Percentiles rank a stretch among this genome's conserved stretches.
Evolutionary conservation across 2,329 filamentous ascomycete genomes (phyloP).

Genomic region (Cladosporium sp.): DNA sequence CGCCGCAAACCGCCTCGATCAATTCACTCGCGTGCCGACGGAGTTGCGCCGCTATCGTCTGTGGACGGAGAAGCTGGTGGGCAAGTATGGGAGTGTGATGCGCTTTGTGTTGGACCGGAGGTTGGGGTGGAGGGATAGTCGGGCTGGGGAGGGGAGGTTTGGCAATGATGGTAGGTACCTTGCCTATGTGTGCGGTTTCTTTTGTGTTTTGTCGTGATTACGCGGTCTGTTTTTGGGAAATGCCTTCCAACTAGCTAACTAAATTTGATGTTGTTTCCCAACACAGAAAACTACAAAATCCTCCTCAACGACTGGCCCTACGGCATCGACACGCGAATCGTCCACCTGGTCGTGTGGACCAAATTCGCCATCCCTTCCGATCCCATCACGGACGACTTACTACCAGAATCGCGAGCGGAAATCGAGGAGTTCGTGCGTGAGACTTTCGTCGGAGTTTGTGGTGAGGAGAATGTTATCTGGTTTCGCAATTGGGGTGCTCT

Average conservation of each 20-base stretch:
- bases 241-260: not conserved
- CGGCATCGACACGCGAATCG: conserved; percentile 69
- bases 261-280: no score
- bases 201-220: not conserved
- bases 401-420: conserved; percentile 54
- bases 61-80: conserved; percentile 60
- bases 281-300: conserved; percentile 64
- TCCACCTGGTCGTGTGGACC: conserved; percentile 88
- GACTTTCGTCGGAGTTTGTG: conserved; percentile 51
- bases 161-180: conserved; percentile 35
- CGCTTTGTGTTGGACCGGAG: conserved; percentile 68
- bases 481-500: conserved; percentile 88
- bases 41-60: conserved; percentile 73
- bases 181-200: conserved; percentile 26
- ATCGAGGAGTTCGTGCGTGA: conserved; percentile 67
- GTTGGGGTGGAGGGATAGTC: conserved; percentile 58
- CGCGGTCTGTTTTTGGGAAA: not conserved
- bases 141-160: conserved; percentile 39
- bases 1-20: conserved; percentile 62
- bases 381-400: conserved; percentile 60
- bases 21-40: conserved; percentile 71
- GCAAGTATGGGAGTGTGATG: conserved; percentile 70
- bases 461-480: conserved; percentile 61
- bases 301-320: conserved; percentile 94
- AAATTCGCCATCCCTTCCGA: conserved; percentile 78